These are phyloP conservation scores for Kondoa subrosea DNA, from an alignment of 768 basidiomycete genomes.

Conservation along the genomic window DNA sequence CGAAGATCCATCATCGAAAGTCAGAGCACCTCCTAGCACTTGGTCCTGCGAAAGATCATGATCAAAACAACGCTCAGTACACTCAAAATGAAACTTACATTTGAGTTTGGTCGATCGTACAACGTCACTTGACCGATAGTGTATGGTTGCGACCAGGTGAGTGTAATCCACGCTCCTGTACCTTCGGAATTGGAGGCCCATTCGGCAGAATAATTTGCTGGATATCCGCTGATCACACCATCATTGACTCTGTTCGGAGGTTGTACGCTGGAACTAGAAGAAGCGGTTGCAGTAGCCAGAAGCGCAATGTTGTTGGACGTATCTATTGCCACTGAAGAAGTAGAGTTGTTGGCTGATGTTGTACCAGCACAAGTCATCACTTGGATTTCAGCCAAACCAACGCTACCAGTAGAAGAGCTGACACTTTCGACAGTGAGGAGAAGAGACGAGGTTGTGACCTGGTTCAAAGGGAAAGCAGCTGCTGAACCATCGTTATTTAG, in stretches of 20 bases:
- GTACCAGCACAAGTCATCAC: slow-evolving; percentile 11
- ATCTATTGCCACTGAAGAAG: neutral
- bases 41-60: neutral
- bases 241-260: slow-evolving; percentile 10
- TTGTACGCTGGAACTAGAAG: neutral
- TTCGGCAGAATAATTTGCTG: slow-evolving; percentile 14
- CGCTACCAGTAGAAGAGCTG: neutral
- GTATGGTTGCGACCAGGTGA: slow-evolving; percentile 14
- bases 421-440: slow-evolving; percentile 11
- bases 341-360: neutral
- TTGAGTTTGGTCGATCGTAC: slow-evolving; percentile 3
- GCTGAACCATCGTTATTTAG: slow-evolving; percentile 24
- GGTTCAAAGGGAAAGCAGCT: slow-evolving; percentile 12
- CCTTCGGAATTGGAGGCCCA: slow-evolving; percentile 18
- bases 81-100: neutral
- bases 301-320: slow-evolving; percentile 11
- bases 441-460: slow-evolving; percentile 1
- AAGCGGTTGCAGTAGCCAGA: neutral
- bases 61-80: neutral
- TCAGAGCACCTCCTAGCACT: neutral
- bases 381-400: slow-evolving; percentile 21
- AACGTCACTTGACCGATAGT: slow-evolving; percentile 15
- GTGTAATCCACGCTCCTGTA: slow-evolving; percentile 11
- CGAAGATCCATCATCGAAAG: neutral
- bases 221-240: slow-evolving; percentile 16